A percentile compares a stretch with the other conserved stretches of the same genome.
Evolutionary conservation across 2,329 filamentous ascomycete species (phyloP).

Genomic region (Aspergillus ruber): DNA sequence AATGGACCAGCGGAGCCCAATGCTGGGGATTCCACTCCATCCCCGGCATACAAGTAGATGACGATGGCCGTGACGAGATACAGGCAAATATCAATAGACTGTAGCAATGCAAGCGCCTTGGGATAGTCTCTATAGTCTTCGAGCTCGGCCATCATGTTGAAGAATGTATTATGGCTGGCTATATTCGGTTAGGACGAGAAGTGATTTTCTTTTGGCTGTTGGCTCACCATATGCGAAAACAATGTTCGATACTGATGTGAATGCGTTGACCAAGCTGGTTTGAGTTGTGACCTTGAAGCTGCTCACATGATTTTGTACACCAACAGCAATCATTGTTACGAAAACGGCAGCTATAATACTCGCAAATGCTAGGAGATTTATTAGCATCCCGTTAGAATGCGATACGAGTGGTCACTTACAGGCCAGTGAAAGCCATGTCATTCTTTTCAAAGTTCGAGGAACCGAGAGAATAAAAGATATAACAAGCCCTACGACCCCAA

Average conservation of each 20-base stretch:
- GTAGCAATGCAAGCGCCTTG: slow-evolving; percentile 55
- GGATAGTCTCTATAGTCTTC: slow-evolving; percentile 51
- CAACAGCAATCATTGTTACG: slow-evolving; percentile 11
- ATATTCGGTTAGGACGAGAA: neutral
- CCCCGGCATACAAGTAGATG: neutral
- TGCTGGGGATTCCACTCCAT: neutral
- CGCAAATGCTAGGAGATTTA: slow-evolving; percentile 40
- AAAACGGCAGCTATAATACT: slow-evolving; percentile 53
- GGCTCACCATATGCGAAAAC: slow-evolving; percentile 33
- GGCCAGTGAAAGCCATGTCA: slow-evolving; percentile 53
- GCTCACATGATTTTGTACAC: slow-evolving; percentile 22
- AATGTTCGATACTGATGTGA: slow-evolving; percentile 31
- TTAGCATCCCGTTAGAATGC: neutral
- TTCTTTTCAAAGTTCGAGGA: slow-evolving; percentile 54
- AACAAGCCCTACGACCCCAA: slow-evolving; percentile 49
- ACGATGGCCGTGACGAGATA: neutral
- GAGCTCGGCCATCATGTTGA: slow-evolving; percentile 58
- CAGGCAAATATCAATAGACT: slow-evolving; percentile 41
- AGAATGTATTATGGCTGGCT: slow-evolving; percentile 40
- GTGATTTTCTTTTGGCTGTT: neutral
- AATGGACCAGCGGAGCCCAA: neutral
- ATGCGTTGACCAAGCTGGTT: slow-evolving; percentile 27
- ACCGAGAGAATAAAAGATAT: slow-evolving; percentile 53
- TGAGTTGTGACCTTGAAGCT: slow-evolving; percentile 18
- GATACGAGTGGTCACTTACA: slow-evolving; percentile 20